These are phyloP conservation scores for Solanum chacoense DNA, from an alignment of 305 asterid genomes.

Conservation along the genomic window DNA sequence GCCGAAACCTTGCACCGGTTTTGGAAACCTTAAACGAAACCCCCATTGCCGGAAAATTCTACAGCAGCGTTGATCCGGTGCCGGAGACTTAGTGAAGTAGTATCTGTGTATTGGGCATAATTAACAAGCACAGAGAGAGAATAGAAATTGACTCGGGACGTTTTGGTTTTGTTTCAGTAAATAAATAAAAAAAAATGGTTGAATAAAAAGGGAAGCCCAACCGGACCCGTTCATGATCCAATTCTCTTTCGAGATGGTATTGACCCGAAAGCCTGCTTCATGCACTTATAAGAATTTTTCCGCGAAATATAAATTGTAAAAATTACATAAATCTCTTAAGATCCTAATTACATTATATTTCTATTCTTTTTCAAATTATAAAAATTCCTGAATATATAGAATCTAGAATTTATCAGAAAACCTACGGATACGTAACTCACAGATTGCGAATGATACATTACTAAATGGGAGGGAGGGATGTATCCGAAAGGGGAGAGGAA, in stretches of 20 bases:
- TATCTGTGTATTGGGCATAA: neutral
- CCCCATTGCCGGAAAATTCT: slow-evolving; percentile 40
- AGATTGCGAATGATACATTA: no score
- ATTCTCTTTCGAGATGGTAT: neutral
- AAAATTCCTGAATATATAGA: neutral
- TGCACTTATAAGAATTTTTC: neutral
- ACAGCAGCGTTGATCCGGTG: neutral
- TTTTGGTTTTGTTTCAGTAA: neutral
- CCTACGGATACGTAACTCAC: neutral
- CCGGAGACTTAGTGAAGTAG: neutral
- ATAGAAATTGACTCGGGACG: neutral
- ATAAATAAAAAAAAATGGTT: neutral
- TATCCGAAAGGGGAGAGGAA: neutral
- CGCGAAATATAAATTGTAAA: neutral
- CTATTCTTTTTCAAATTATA: neutral
- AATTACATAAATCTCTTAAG: neutral
- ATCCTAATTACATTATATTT: no score
- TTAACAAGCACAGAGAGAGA: neutral
- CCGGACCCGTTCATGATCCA: neutral
- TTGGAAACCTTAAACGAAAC: slow-evolving; percentile 77
- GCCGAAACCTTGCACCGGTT: slow-evolving; percentile 58
- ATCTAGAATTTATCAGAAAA: neutral
- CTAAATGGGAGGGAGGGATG: neutral
- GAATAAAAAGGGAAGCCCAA: neutral
- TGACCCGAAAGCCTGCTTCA: neutral